Conservation (phyloP, 169 alveolate genomes). For the Cryptosporidium tyzzeri region DNA sequence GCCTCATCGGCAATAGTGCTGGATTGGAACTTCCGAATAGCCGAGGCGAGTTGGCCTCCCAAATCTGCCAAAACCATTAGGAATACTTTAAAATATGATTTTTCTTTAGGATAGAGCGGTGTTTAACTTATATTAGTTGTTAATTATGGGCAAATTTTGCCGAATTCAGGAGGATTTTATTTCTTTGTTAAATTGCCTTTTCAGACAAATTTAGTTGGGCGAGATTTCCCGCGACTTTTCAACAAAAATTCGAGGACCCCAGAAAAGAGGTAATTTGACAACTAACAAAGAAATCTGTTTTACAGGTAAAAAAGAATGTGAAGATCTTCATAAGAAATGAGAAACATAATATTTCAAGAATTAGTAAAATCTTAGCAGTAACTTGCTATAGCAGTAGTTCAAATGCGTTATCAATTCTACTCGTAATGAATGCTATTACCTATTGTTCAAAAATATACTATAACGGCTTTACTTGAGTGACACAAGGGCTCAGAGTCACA, state of each 20-base stretch:
- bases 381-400: background rate
- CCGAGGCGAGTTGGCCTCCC: constrained; percentile 93
- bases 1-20: constrained; percentile 94
- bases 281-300: too few relatives aligned
- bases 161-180: background rate
- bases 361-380: background rate
- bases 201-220: background rate
- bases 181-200: constrained; percentile 3
- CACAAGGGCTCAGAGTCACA: background rate
- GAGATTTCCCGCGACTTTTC: constrained; percentile 37
- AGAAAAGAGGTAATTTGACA: background rate
- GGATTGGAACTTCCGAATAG: constrained; percentile 93
- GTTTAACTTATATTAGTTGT: background rate
- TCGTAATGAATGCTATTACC: constrained; percentile 13
- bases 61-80: constrained; percentile 97
- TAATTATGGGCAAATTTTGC: constrained; percentile 4
- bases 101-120: background rate
- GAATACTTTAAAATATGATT: background rate
- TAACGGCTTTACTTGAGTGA: background rate
- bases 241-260: constrained; percentile 32
- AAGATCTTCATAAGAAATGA: background rate
- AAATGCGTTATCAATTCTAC: background rate
- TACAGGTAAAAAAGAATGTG: background rate
- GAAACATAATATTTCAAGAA: background rate
- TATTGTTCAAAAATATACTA: background rate